Base-by-base conservation (phyloP, 2,329 filamentous ascomycete genomes). In the Fusarium beomiforme region DNA sequence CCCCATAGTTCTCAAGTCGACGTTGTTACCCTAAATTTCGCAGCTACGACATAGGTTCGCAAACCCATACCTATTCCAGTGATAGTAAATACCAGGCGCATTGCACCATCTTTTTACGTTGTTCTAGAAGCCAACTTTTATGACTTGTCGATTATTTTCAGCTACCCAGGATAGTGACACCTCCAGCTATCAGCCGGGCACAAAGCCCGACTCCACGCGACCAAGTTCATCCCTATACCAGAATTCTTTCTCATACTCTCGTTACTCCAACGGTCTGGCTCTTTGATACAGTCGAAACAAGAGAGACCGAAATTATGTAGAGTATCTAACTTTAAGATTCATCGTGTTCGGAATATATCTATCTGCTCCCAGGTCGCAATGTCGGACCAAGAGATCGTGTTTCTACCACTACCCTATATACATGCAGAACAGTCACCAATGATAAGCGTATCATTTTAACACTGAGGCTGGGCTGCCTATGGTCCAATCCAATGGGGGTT, bases 41-140 rank as follows among this genome's bases (percentile, higher is more conserved):
- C 16, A 36, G 8, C 39, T 56, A 47, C 53, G 39, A 26, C 53
- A 46, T 33, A 53, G 34, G 21, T 55, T 47, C 39, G 51, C 53
- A 55, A 55, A 47, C 53, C 23, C 53, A 55, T 63, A 46, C 59
- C 59, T 42, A 47, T 59, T 64, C 43, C 39, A 47, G 53, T 26
- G 39, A 46, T 55, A 33, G 19, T 34, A 19, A 36, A 36, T 41
- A 29, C 26, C 11, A 41, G 26, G 11, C 12, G 26, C 29, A n/a
- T 33, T 34, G 26, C 29, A 33, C 26, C 39, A 29, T 24, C 51
- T 55, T 33, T 55, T 34, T 12, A 42, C 24, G 23, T 50, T 37
- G 13, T 72, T 71, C 59, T 59, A 66, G 69, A 71, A 72, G 34
- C 37, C 29, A 34, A 9, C 17, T 31, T 50, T 69, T 55, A 36